A percentile compares a stretch with the other conserved stretches of the same genome.
These are phyloP conservation scores for Mollisia scopiformis DNA, from an alignment of 2,329 filamentous ascomycete genomes.

Conservation along the genomic window DNA sequence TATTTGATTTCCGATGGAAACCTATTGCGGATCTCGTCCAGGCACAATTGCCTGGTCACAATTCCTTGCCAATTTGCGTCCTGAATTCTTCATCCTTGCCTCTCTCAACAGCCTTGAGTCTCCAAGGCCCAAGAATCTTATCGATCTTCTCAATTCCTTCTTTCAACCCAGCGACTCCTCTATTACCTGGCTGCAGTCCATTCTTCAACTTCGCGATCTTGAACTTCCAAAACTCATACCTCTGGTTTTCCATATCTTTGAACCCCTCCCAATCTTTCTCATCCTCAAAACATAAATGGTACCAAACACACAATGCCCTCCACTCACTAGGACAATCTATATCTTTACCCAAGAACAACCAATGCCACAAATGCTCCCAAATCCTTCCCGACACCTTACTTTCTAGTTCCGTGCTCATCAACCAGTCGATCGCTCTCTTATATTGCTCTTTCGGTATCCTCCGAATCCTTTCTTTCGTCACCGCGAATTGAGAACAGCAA, in stretches of 20 bases:
- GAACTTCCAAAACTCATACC: background rate
- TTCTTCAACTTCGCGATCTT: background rate
- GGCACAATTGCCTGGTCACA: too few relatives aligned
- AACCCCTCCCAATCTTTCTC: background rate
- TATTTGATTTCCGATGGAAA: too few relatives aligned
- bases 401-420: constrained; percentile 54
- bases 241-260: background rate
- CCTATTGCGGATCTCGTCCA: too few relatives aligned
- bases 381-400: constrained; percentile 62
- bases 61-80: background rate
- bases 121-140: background rate
- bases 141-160: background rate
- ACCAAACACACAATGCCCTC: background rate
- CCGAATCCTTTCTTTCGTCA: constrained; percentile 54
- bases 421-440: constrained; percentile 58
- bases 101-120: background rate
- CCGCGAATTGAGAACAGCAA: constrained; percentile 68
- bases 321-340: constrained; percentile 23
- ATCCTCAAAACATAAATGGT: background rate
- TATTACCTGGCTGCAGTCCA: background rate
- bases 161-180: background rate
- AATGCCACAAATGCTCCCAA: constrained; percentile 68
- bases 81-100: background rate
- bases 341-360: constrained; percentile 27
- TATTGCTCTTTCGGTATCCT: constrained; percentile 55